A percentile compares a stretch with the other conserved stretches of the same genome.
Evolutionary conservation across 176 grass and related monocot species (phyloP).

Genomic region (Rhipidocladum racemiflorum): DNA sequence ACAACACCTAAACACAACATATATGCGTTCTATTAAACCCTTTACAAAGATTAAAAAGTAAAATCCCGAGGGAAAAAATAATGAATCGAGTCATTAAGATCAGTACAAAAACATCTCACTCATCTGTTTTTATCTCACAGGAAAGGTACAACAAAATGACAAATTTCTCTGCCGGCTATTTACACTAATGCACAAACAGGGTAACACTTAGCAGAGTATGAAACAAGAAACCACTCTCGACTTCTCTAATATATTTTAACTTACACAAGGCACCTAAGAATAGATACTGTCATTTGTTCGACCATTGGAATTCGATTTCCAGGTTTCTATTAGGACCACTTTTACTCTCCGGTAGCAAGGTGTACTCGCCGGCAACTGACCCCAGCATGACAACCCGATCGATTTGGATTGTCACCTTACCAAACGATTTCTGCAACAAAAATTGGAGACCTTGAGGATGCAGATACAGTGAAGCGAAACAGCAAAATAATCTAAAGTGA

Average conservation of each 20-base stretch:
- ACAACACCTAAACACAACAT: conserved; percentile 15
- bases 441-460: not conserved
- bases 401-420: conserved; percentile 96
- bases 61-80: conserved; percentile 37
- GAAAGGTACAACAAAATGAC: conserved; percentile 33
- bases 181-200: conserved; percentile 59
- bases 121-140: conserved; percentile 39
- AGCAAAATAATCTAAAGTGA: not conserved
- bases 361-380: conserved; percentile 90
- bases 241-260: conserved; percentile 38
- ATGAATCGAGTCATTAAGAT: conserved; percentile 54
- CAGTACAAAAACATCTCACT: conserved; percentile 44
- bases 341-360: conserved; percentile 93
- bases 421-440: conserved; percentile 82
- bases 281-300: conserved; percentile 75
- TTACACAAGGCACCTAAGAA: conserved; percentile 41
- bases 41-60: conserved; percentile 36
- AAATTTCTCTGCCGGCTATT: conserved; percentile 58
- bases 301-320: conserved; percentile 99
- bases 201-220: conserved; percentile 45
- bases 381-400: conserved; percentile 98
- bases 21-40: conserved; percentile 32
- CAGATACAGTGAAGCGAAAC: not conserved
- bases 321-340: conserved; percentile 84
- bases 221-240: conserved; percentile 41